Base-by-base conservation (phyloP, 768 basidiomycete genomes). In the Sarcomyxa edulis region DNA sequence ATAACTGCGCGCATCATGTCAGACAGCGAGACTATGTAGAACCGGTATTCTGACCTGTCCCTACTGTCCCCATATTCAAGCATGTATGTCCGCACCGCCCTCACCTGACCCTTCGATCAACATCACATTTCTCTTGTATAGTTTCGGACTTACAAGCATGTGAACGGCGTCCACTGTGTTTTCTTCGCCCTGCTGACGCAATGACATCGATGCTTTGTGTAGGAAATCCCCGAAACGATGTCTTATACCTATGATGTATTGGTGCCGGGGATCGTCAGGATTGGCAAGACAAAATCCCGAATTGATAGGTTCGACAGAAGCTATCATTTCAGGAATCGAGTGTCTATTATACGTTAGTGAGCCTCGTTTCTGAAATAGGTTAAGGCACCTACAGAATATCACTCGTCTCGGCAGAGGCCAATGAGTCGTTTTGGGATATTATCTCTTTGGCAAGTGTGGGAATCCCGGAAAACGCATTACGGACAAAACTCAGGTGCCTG, bases 161-260 rank as follows among this genome's bases (percentile, higher is more conserved):
- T 83, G 74, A 12, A 90, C 83, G 5, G 83, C 80, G 58, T 93
- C 90, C 6, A 93, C 77, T 2, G 81, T 83, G 47, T 83, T 85
- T 58, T 86, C 82, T 51, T 84, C 81, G 5, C 85, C 86, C 56
- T 87, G 85, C 43, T 76, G 70, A 24, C 72, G 72, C 47, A 90
- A 58, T 12, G 76, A 73, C 5, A 68, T 63, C 0, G 89, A 88
- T 1, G 87, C 85, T 18, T 66, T 58, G 48, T 88, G 84, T 20
- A 95, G 61, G 46, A 89, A 76, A 16, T 61, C 59, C 1, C 85
- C 86, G 46, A 86, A 83, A 6, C 82, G 73, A 15, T 62, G 58
- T 35, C 77, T 75, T 42, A 90, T 58, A 2, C 57, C 47, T 5
- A 63, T 56, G 12, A 89, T 72, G 46, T 78, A 83, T 43, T 72